Conservation (phyloP, 306 rosid species). For the Quercus ilex region DNA sequence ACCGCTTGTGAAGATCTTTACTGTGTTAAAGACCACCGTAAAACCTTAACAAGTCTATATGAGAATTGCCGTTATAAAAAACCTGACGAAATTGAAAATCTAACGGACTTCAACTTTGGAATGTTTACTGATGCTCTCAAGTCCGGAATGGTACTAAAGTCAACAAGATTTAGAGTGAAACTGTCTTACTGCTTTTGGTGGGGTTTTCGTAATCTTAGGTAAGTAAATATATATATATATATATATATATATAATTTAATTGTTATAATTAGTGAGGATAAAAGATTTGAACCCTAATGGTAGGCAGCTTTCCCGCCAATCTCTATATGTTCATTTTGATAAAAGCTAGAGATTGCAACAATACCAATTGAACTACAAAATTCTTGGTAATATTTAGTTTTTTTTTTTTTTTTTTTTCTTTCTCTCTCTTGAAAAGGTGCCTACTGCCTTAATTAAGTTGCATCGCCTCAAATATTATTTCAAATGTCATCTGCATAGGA, state of each 20-base stretch:
- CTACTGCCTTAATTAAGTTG: not conserved
- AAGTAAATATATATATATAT: not conserved
- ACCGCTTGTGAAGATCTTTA: not conserved
- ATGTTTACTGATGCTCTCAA: slow-evolving; percentile 58
- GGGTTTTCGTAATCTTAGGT: slow-evolving; percentile 87
- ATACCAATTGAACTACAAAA: too few relatives aligned
- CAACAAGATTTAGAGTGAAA: slow-evolving; percentile 40
- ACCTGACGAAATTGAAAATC: slow-evolving; percentile 16
- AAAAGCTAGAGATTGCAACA: too few relatives aligned
- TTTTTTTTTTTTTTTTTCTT: too few relatives aligned
- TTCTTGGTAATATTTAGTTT: too few relatives aligned
- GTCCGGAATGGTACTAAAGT: slow-evolving; percentile 33
- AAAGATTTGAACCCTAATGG: too few relatives aligned
- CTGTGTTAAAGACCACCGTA: not conserved
- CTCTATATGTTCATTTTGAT: too few relatives aligned
- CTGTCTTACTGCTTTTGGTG: slow-evolving; percentile 87
- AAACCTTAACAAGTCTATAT: not conserved
- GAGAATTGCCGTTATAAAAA: slow-evolving; percentile 33
- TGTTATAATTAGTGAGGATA: too few relatives aligned
- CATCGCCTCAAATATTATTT: not conserved
- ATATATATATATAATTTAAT: not conserved
- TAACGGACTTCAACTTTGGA: slow-evolving; percentile 49
- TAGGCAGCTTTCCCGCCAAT: too few relatives aligned
- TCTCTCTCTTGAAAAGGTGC: accelerated
- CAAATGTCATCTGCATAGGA: too few relatives aligned